A percentile compares a stretch with the other conserved stretches of the same genome.
These are phyloP conservation scores for Tanacetum coccineum DNA, from an alignment of 129 eudicot genomes.

Conservation along the genomic window DNA sequence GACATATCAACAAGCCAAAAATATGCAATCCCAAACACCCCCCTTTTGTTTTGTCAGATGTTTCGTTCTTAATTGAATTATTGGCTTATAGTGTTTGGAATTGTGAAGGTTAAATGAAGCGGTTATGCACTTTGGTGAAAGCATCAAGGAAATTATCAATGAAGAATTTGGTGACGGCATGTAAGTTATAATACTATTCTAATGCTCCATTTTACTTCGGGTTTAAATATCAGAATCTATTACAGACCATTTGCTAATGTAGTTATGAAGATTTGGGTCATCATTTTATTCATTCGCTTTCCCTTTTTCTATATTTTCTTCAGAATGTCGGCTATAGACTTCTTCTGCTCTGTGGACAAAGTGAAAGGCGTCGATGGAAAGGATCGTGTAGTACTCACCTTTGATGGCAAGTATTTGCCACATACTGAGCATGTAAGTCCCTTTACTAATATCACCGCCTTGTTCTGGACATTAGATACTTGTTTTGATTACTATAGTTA, in stretches of 20 bases:
- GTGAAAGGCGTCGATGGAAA: conserved; percentile 92
- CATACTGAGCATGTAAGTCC: conserved; percentile 81
- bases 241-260: background rate
- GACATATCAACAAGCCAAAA: too few relatives aligned
- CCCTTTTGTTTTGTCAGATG: too few relatives aligned
- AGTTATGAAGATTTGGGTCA: background rate
- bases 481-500: background rate
- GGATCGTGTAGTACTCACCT: conserved; percentile 83
- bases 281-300: background rate
- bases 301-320: conserved; percentile 10
- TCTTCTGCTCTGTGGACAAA: conserved; percentile 94
- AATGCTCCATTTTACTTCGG: background rate
- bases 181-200: conserved; percentile 45
- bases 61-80: background rate
- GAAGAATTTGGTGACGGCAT: conserved; percentile 99
- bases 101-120: conserved; percentile 78
- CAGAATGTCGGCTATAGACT: conserved; percentile 98
- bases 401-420: conserved; percentile 93
- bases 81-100: background rate
- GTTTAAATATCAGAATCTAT: background rate
- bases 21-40: too few relatives aligned
- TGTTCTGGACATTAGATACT: background rate
- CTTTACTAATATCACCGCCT: background rate
- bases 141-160: conserved; percentile 88
- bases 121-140: conserved; percentile 94